Base-by-base conservation (phyloP, 768 basidiomycete species). In the Suillus alpinus region DNA sequence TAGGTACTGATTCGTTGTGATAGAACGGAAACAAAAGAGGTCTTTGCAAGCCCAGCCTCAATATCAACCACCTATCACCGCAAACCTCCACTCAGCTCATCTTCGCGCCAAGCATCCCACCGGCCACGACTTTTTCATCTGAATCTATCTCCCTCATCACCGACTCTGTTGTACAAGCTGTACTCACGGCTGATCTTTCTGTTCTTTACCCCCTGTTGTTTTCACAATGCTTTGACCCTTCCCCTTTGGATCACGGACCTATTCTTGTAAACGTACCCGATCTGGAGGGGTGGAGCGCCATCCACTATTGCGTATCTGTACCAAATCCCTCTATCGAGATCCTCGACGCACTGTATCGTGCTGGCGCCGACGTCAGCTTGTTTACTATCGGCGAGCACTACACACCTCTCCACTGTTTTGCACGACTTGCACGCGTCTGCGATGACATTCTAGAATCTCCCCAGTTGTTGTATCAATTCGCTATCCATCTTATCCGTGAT, bases 361-460 rank as follows among this genome's bases (percentile, higher is more conserved):
- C 89, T 37, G 91, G 91, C 50, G 88, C 89, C 23, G 90, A 92
- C 65, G 74, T 88, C 62, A 80, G 87, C 51, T 76, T 91, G 32
- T 91, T 89, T 72, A 91, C 89, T 52, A 73, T 76, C 18, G 68
- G 80, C 59, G 83, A 87, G 68, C 83, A 88, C 61, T 86, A 81
- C 64, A 89, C 88, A 0, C 83, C 84, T 6, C 81, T 91, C 34
- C 89, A 91, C 66, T 83, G 87, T 67, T 81, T 90, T 51, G 86
- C 87, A 60, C 75, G 71, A 55, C 69, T 73, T 39, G 73, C 65
- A 56, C 67, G 74, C 51, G 57, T 78, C 58, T 64, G 73, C 58
- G 66, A 73, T 46, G 74, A 74, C 51, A 60, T 69, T 37, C 69
- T 73, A 47, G 74, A 78, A 39, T 70, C 74, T 31, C 67, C 74